phyloP scores from a whole-genome alignment of 2,329 filamentous ascomycete genomes.

The Rhinocladiella similis region DNA sequence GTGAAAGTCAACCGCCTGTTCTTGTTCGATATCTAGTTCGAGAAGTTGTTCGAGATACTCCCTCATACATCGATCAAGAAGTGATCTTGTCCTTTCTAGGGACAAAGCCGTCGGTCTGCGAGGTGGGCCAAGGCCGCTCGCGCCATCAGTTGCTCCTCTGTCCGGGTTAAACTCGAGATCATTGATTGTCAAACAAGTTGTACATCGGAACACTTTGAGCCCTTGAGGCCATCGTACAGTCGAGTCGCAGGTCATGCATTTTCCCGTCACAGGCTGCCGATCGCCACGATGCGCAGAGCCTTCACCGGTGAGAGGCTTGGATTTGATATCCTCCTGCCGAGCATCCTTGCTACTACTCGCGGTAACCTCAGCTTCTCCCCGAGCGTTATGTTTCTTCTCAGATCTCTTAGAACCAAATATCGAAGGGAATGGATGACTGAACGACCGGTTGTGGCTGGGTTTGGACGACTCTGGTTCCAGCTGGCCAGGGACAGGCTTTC shows the following conservation, averaged over 20 bases:
- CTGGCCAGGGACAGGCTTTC: slow-evolving; percentile 21
- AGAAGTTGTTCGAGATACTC: slow-evolving; percentile 50
- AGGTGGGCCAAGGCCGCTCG: slow-evolving; percentile 4
- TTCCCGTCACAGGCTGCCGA: slow-evolving; percentile 67
- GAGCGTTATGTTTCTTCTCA: slow-evolving; percentile 53
- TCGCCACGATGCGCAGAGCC: slow-evolving; percentile 27
- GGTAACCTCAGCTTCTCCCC: slow-evolving; percentile 34
- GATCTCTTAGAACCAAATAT: slow-evolving; percentile 61
- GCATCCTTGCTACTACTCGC: slow-evolving; percentile 42
- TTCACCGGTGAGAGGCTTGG: slow-evolving; percentile 29
- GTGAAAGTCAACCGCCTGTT: slow-evolving; percentile 1
- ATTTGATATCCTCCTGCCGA: slow-evolving; percentile 37
- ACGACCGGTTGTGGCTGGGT: slow-evolving; percentile 60
- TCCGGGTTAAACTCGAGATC: slow-evolving; percentile 60
- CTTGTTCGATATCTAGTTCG: slow-evolving; percentile 25
- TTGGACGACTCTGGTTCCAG: slow-evolving; percentile 18
- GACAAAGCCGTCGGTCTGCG: slow-evolving; percentile 51
- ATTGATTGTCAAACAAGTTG: slow-evolving; percentile 81
- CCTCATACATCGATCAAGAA: slow-evolving; percentile 58
- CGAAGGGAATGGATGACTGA: slow-evolving; percentile 78
- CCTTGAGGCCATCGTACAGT: slow-evolving; percentile 76
- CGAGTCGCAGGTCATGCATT: slow-evolving; percentile 83
- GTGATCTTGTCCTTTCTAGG: slow-evolving; percentile 57
- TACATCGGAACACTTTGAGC: slow-evolving; percentile 74
- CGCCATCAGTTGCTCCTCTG: neutral